These are phyloP conservation scores for Lumnitzera racemosa DNA, from an alignment of 345 rosid genomes.

Conservation along the genomic window DNA sequence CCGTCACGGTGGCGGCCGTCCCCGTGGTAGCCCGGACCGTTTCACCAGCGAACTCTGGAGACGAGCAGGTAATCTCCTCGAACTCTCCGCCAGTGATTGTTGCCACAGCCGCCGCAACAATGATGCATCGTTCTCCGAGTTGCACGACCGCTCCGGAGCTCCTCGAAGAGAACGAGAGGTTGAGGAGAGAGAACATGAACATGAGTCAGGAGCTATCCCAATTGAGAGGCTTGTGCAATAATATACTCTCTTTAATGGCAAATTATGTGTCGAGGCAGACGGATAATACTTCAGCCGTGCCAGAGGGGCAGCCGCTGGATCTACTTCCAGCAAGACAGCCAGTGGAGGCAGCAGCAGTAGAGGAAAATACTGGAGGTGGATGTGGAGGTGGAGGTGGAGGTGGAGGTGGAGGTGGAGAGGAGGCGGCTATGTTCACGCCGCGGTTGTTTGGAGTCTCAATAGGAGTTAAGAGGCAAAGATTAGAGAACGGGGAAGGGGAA, in stretches of 20 bases:
- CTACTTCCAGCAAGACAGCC: constrained; percentile 30
- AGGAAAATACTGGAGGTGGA: too few species aligned
- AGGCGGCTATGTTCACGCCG: constrained; percentile 36
- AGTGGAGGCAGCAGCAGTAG: constrained; percentile 7
- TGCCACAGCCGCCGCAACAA: constrained; percentile 19
- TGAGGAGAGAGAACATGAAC: constrained; percentile 60
- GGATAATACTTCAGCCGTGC: constrained; percentile 16
- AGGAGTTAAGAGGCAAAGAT: constrained; percentile 62
- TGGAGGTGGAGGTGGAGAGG: background rate
- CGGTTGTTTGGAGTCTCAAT: constrained; percentile 81
- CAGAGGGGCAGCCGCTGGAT: constrained; percentile 41
- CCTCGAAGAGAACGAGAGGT: constrained; percentile 69
- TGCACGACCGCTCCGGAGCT: constrained; percentile 70
- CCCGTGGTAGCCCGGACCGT: constrained; percentile 20
- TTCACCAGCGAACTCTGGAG: constrained; percentile 69
- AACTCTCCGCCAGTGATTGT: constrained; percentile 52
- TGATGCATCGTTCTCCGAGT: constrained; percentile 36
- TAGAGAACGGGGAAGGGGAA: background rate
- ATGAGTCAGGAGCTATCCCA: constrained; percentile 63
- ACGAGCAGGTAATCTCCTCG: constrained; percentile 67
- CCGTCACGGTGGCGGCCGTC: constrained; percentile 24
- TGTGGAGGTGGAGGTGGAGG: too few species aligned
- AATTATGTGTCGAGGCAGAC: constrained; percentile 41
- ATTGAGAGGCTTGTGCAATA: constrained; percentile 57
- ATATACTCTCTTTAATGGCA: constrained; percentile 52